phyloP scores from a whole-genome alignment of 2,329 filamentous ascomycete genomes.

The Teratosphaeria gauchensis region DNA sequence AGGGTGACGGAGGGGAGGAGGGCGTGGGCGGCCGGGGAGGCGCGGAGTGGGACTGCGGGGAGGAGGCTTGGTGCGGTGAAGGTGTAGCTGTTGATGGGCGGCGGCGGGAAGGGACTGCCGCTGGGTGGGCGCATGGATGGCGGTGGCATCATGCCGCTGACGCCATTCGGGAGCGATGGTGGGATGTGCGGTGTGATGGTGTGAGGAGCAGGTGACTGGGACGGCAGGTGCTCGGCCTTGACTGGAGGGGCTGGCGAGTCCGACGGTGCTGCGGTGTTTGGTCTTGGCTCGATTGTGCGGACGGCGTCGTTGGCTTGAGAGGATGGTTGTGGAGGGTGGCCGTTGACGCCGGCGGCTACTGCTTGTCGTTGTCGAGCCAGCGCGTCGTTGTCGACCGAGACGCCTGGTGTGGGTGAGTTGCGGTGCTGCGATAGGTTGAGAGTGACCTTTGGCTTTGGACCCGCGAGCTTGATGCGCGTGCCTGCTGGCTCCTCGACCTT shows the following conservation, averaged over 20 bases:
- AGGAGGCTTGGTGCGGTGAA: constrained; percentile 30
- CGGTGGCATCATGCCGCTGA: constrained; percentile 23
- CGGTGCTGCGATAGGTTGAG: constrained; percentile 27
- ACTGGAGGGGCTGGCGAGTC: constrained; percentile 25
- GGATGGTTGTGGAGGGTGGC: constrained; percentile 21
- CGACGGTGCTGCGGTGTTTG: constrained; percentile 29
- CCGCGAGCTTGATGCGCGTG: constrained; percentile 66
- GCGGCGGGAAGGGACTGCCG: constrained; percentile 18
- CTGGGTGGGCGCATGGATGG: constrained; percentile 19
- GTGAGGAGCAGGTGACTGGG: constrained; percentile 36
- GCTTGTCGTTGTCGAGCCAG: constrained; percentile 43
- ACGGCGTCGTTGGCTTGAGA: constrained; percentile 17
- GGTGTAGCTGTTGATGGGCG: constrained; percentile 21
- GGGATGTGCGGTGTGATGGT: constrained; percentile 16
- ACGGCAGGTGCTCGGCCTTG: constrained; percentile 29
- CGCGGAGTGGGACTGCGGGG: constrained; percentile 15
- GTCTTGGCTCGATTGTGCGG: constrained; percentile 24
- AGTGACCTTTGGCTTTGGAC: constrained; percentile 33
- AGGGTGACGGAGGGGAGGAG: constrained; percentile 44
- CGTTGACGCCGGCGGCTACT: constrained; percentile 40
- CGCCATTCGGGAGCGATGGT: constrained; percentile 21
- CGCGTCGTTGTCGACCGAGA: constrained; percentile 46
- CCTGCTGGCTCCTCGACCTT: constrained; percentile 60
- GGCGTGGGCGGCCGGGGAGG: constrained; percentile 7
- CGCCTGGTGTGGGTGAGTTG: constrained; percentile 31